Conservation (phyloP, 805 yeast genomes). For the Cyberlindnera xishuangbannaensis region DNA sequence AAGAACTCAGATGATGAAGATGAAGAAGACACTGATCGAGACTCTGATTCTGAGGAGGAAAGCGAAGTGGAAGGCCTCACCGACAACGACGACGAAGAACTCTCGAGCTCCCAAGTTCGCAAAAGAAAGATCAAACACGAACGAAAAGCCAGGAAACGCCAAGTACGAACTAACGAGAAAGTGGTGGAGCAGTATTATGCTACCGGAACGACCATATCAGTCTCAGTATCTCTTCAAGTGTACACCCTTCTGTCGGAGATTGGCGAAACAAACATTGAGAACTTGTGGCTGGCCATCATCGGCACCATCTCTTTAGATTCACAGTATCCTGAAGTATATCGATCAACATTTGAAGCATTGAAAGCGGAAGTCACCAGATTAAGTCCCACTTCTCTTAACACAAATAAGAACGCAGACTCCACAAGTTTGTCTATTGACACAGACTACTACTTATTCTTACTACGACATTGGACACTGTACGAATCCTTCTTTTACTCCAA, state of each 20-base stretch:
- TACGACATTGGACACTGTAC: constrained; percentile 91
- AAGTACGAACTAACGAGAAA: constrained; percentile 43
- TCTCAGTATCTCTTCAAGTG: constrained; percentile 72
- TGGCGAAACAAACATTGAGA: constrained; percentile 68
- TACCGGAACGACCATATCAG: constrained; percentile 72
- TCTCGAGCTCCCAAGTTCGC: constrained; percentile 23
- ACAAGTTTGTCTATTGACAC: constrained; percentile 59
- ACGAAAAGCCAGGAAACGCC: constrained; percentile 35
- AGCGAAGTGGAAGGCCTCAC: constrained; percentile 25
- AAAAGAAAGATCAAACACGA: constrained; percentile 26
- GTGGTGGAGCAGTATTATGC: constrained; percentile 70
- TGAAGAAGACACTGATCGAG: constrained; percentile 26
- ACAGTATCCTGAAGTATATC: constrained; percentile 69
- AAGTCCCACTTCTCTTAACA: constrained; percentile 33
- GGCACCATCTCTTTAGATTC: constrained; percentile 82
- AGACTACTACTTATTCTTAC: constrained; percentile 79
- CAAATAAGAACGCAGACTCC: constrained; percentile 33
- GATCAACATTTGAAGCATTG: constrained; percentile 62
- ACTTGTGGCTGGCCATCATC: constrained; percentile 81
- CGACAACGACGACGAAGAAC: constrained; percentile 26
- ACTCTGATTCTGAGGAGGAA: constrained; percentile 26
- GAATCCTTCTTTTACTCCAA: constrained; percentile 89
- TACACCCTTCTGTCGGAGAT: constrained; percentile 75
- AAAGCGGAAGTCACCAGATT: constrained; percentile 80
- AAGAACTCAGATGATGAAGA: constrained; percentile 33